phyloP scores from a whole-genome alignment of 139 green algal species.

The Trebouxia sp. region DNA sequence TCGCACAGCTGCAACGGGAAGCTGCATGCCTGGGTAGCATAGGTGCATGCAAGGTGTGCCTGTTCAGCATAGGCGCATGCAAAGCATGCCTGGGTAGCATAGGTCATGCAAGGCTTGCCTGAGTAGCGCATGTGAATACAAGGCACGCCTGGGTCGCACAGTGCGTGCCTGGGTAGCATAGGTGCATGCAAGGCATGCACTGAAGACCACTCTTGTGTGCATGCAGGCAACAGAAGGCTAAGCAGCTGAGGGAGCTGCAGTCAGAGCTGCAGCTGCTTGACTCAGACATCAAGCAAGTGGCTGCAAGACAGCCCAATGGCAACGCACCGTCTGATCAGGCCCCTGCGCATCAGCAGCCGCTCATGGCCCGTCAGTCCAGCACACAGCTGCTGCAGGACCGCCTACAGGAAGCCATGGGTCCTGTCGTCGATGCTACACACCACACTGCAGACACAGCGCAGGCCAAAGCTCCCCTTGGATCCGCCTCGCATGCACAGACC shows the following conservation, averaged over 20 bases:
- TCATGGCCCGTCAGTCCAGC: background rate
- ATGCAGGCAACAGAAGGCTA: slow-evolving; percentile 45
- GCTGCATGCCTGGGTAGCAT: background rate
- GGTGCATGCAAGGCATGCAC: background rate
- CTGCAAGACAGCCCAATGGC: slow-evolving; percentile 14
- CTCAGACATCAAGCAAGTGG: slow-evolving; percentile 56
- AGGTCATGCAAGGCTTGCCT: background rate
- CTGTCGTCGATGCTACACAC: background rate
- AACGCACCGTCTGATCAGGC: background rate
- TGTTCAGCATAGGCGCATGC: too few relatives aligned
- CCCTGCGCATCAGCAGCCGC: slow-evolving; percentile 11
- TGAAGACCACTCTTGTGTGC: background rate
- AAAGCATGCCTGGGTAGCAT: too few relatives aligned
- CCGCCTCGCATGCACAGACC: too few relatives aligned
- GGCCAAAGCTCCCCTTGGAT: too few relatives aligned
- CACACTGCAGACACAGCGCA: background rate
- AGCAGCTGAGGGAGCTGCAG: slow-evolving; percentile 51
- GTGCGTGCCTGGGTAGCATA: too few relatives aligned
- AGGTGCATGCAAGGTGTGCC: background rate
- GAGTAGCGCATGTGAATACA: background rate
- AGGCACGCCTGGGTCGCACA: too few relatives aligned
- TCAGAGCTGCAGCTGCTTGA: slow-evolving; percentile 65
- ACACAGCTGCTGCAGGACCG: slow-evolving; percentile 11
- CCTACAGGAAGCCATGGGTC: background rate
- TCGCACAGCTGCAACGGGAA: background rate